Evolutionary conservation across 2,329 filamentous ascomycete genomes (phyloP).

Genomic region (Corinectria fuckeliana): DNA sequence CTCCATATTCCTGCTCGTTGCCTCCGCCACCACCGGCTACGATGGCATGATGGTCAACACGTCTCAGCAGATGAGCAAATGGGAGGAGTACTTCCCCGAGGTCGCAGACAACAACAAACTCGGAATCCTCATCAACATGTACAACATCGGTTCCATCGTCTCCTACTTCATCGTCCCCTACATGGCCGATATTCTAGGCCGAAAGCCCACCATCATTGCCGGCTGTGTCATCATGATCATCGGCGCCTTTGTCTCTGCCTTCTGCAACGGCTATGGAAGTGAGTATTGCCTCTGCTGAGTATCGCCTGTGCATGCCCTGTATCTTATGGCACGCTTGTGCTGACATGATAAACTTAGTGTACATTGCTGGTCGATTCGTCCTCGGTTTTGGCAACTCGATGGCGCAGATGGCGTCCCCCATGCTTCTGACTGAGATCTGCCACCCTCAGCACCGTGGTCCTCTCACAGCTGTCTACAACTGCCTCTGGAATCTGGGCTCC

Average conservation of each 20-base stretch:
- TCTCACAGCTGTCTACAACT: constrained; percentile 72
- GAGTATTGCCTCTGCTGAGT: constrained; percentile 31
- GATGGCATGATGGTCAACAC: constrained; percentile 68
- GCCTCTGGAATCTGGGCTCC: constrained; percentile 68
- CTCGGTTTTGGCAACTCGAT: constrained; percentile 71
- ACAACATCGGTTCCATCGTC: constrained; percentile 57
- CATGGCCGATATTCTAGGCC: constrained; percentile 52
- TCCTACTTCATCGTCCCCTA: constrained; percentile 56
- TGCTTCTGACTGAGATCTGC: constrained; percentile 70
- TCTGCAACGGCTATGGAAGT: constrained; percentile 53
- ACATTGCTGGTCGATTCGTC: constrained; percentile 48
- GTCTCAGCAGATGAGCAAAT: constrained; percentile 62
- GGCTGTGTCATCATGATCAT: constrained; percentile 55
- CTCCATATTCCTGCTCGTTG: constrained; percentile 61
- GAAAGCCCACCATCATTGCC: constrained; percentile 50
- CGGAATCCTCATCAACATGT: constrained; percentile 59
- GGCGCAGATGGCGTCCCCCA: constrained; percentile 67
- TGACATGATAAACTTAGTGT: constrained; percentile 40
- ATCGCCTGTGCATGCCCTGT: too few relatives aligned
- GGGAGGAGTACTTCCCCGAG: constrained; percentile 58
- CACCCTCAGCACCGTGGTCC: constrained; percentile 72
- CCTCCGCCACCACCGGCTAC: constrained; percentile 67
- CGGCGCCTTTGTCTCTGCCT: constrained; percentile 51
- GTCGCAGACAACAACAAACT: constrained; percentile 48
- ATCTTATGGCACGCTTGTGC: background rate